Evolutionary conservation across 306 rosid species (phyloP).

Genomic region (Fragaria vesca): DNA sequence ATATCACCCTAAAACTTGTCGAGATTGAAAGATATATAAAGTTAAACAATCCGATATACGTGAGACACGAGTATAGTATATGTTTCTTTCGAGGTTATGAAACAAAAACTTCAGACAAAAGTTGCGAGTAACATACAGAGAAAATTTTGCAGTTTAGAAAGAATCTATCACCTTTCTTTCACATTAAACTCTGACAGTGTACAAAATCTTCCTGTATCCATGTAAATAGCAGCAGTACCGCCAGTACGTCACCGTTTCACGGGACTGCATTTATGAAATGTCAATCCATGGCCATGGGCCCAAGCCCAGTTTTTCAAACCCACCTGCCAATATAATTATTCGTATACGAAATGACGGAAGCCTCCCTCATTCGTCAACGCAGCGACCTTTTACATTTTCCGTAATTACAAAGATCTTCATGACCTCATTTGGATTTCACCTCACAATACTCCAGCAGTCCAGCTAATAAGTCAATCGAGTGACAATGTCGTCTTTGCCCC

Average conservation of each 20-base stretch:
- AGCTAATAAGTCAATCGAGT: background rate
- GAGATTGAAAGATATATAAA: background rate
- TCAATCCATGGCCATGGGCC: background rate
- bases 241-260: background rate
- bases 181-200: background rate
- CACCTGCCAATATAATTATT: background rate
- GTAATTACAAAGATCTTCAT: background rate
- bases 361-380: constrained; percentile 3
- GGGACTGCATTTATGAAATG: background rate
- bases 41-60: no score
- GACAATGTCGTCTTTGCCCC: background rate
- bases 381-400: background rate
- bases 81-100: background rate
- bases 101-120: background rate
- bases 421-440: background rate
- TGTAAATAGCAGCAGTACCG: background rate
- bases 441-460: background rate
- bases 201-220: background rate
- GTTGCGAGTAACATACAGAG: background rate
- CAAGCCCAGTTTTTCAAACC: background rate
- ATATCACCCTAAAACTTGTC: background rate
- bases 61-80: no score
- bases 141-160: background rate
- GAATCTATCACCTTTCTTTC: background rate
- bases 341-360: background rate